Evolutionary conservation across 1,139 yeast species (phyloP).

Genomic region (Geotrichum bryndzae): DNA sequence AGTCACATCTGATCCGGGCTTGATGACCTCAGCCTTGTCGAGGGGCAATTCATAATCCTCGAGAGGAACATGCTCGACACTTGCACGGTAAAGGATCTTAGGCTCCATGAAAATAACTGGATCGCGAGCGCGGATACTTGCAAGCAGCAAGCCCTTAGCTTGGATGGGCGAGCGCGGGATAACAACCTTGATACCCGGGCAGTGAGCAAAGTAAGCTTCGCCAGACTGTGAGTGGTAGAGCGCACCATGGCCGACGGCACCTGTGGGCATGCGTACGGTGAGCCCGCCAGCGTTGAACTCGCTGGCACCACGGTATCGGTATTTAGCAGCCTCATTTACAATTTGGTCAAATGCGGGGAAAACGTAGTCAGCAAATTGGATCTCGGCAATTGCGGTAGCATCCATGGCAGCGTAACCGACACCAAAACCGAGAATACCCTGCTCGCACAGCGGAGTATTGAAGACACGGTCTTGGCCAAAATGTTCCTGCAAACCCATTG

Average conservation of each 20-base stretch:
- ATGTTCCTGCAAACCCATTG: constrained; percentile 36
- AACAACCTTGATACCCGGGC: constrained; percentile 36
- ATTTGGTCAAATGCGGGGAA: constrained; percentile 39
- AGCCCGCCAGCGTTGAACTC: constrained; percentile 33
- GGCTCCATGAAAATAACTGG: constrained; percentile 39
- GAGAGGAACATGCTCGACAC: constrained; percentile 34
- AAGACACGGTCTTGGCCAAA: constrained; percentile 36
- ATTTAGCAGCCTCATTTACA: constrained; percentile 37
- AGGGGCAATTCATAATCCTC: constrained; percentile 34
- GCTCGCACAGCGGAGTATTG: constrained; percentile 37
- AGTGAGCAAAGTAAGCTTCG: constrained; percentile 35
- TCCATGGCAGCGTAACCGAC: constrained; percentile 37
- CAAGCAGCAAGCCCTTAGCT: constrained; percentile 35
- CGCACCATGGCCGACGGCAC: constrained; percentile 38
- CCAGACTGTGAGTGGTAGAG: constrained; percentile 37
- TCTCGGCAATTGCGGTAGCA: constrained; percentile 37
- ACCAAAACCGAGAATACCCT: constrained; percentile 36
- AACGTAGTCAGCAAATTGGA: constrained; percentile 38
- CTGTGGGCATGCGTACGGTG: constrained; percentile 37
- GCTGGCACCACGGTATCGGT: constrained; percentile 32
- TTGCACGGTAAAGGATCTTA: constrained; percentile 34
- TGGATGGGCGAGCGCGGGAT: constrained; percentile 37
- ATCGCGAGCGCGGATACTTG: constrained; percentile 31
- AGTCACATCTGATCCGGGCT: constrained; percentile 32
- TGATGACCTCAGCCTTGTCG: constrained; percentile 34